These are phyloP conservation scores for Epichloe glyceriae DNA, from an alignment of 2,329 filamentous ascomycete species.

Conservation along the genomic window DNA sequence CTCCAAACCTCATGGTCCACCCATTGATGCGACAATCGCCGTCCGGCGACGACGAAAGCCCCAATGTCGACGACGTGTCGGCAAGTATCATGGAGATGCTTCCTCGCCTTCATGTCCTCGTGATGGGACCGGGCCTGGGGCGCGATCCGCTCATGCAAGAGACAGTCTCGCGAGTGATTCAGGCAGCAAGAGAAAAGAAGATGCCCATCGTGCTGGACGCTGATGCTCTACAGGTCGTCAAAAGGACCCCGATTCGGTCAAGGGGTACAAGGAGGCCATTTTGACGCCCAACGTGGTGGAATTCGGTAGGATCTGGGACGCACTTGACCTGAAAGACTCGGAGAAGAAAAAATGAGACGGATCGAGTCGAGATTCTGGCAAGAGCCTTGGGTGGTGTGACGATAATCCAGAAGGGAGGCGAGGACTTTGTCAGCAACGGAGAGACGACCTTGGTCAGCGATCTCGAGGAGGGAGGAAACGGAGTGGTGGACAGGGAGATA, in stretches of 20 bases:
- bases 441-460: constrained; percentile 63
- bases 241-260: constrained; percentile 60
- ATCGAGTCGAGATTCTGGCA: constrained; percentile 52
- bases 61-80: constrained; percentile 47
- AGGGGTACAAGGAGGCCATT: constrained; percentile 72
- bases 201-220: constrained; percentile 86
- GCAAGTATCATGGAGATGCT: constrained; percentile 66
- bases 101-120: constrained; percentile 76
- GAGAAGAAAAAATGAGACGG: constrained; percentile 22
- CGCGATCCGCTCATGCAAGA: constrained; percentile 83
- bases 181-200: constrained; percentile 55
- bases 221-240: constrained; percentile 75
- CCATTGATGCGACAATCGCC: constrained; percentile 75
- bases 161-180: constrained; percentile 66
- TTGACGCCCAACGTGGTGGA: constrained; percentile 93
- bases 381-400: constrained; percentile 75
- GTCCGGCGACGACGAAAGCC: constrained; percentile 29
- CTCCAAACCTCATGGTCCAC: constrained; percentile 96
- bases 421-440: constrained; percentile 76
- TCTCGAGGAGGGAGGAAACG: constrained; percentile 69
- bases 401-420: constrained; percentile 75
- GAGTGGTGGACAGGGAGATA: constrained; percentile 91
- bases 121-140: constrained; percentile 84
- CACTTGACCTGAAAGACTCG: constrained; percentile 51
- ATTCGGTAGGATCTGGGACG: constrained; percentile 69